Evolutionary conservation across 208 protist species (phyloP), one percentile per base, ranked within the genome.

Genomic region (Trypanosomatidae sp.): DNA sequence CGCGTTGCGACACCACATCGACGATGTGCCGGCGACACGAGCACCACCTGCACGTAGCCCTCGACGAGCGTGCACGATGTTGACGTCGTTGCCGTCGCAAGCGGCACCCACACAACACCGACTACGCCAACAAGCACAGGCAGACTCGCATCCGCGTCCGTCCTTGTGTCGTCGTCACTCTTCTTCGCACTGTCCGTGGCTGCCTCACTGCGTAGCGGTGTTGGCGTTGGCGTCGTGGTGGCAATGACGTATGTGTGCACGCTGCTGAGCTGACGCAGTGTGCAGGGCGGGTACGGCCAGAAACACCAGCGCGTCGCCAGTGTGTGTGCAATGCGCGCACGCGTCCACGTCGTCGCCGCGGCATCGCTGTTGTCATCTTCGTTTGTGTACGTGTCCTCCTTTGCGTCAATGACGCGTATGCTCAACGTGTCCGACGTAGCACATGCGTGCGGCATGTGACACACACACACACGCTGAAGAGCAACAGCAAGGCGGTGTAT

Each of bases 31-130:
- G 30, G 30, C n/a, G 35, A 32, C 8, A 83, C 65, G 19, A 79
- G 44, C 0, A 90, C 72, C 16, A 90, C 51, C 33, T 90, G 75
- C 38, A 90, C 23, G 40, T 90, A 90, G n/a, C 75, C 81, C 37
- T 90, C 72, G 15, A 84, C 58, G 15, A 49, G 10, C 1, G 8
- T 35, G n/a, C 11, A 35, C 10, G 0, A 22, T 21, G 30, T 15
- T 19, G 4, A 30, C 44, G 33, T 2, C 20, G 38, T 22, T 6
- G 48, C 40, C 3, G 43, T n/a, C 1, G 61, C 45, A 13, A 90
- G 56, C 0, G 66, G 63, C 49, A 87, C 73, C 73, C 72, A 84
- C 23, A 74, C 76, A 13, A 90, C 37, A 19, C 76, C 81, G n/a
- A 83, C 55, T 1, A 74, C 61, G 18, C 76, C 76, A 7, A 63